Evolutionary conservation across 805 yeast genomes (phyloP).

Genomic region (Crinitomyces ghanaensis): DNA sequence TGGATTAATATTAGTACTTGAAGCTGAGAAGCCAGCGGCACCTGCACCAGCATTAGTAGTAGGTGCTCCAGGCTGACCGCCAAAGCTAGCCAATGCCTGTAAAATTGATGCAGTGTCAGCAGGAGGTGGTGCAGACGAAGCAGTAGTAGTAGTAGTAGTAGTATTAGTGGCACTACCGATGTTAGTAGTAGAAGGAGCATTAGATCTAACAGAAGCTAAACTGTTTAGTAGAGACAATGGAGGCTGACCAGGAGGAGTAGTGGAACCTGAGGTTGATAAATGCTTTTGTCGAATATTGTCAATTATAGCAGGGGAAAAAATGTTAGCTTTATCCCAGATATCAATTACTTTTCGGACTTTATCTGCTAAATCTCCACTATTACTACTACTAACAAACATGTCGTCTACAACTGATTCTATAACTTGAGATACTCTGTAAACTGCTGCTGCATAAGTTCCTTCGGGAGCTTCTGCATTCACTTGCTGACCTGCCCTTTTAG

Average conservation of each 20-base stretch:
- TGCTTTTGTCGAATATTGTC: slow-evolving; percentile 40
- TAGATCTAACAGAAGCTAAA: slow-evolving; percentile 7
- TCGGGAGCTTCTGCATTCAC: slow-evolving; percentile 41
- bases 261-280: slow-evolving; percentile 30
- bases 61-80: slow-evolving; percentile 30
- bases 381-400: slow-evolving; percentile 24
- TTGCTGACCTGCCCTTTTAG: slow-evolving; percentile 42
- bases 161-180: slow-evolving; percentile 5
- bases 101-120: slow-evolving; percentile 52
- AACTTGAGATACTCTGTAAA: slow-evolving; percentile 49
- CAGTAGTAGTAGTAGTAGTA: slow-evolving; percentile 11
- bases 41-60: slow-evolving; percentile 16
- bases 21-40: slow-evolving; percentile 7
- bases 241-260: slow-evolving; percentile 63
- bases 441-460: slow-evolving; percentile 68
- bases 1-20: too few relatives aligned
- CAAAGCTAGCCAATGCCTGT: slow-evolving; percentile 59
- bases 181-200: slow-evolving; percentile 1
- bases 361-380: slow-evolving; percentile 28
- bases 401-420: slow-evolving; percentile 55
- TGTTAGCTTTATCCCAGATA: slow-evolving; percentile 81
- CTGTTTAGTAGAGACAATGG: too few relatives aligned
- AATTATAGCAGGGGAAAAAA: slow-evolving; percentile 53
- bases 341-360: slow-evolving; percentile 78
- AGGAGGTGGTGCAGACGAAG: slow-evolving; percentile 14